Base-by-base conservation (phyloP, 176 grass and related monocot species). In the Oryza brachyantha region DNA sequence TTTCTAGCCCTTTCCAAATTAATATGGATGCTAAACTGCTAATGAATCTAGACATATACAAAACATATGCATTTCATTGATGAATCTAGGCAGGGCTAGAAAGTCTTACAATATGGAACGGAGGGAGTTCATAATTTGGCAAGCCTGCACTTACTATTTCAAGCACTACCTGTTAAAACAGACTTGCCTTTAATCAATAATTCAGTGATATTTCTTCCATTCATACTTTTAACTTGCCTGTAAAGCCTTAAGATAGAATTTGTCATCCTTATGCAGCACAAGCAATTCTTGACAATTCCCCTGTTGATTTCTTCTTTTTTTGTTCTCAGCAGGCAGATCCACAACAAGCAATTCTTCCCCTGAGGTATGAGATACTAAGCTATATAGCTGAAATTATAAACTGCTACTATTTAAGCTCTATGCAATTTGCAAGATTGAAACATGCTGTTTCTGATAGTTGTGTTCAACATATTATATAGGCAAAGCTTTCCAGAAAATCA, bases 311-410 rank as follows among this genome's bases (percentile, higher is more conserved):
- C 6, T 69, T 37, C 70, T 70, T 85, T 40, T 35, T 72, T 89
- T 63, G n/a, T 86, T 68, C 85, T 24, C 78, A 78, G 77, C 87
- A 68, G 94, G 86, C 79, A 86, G 73, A 84, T 88, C 73, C 12
- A 73, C 74, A 45, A 83, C 73, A 76, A 94, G 87, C 29, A 83
- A 82, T 65, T 92, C 79, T 54, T 97, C 85, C 19, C 85, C 73
- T 3, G 92, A 94, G 91, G 94, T 97, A 85, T 61, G 40, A 12
- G 21, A 5, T 21, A 39, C 69, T 46, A 45, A 68, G 45, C 46
- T 80, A 60, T 29, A 27, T 62, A 42, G 5, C 10, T 42, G 8
- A 21, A 78, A 36, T 66, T 62, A 69, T 12, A 22, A 79, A 22
- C 14, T 76, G 36, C 8, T 41, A 57, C 5, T 3, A 10, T 81